Base-by-base conservation (phyloP, 495 filamentous ascomycete genomes). In the Parathielavia appendiculata region DNA sequence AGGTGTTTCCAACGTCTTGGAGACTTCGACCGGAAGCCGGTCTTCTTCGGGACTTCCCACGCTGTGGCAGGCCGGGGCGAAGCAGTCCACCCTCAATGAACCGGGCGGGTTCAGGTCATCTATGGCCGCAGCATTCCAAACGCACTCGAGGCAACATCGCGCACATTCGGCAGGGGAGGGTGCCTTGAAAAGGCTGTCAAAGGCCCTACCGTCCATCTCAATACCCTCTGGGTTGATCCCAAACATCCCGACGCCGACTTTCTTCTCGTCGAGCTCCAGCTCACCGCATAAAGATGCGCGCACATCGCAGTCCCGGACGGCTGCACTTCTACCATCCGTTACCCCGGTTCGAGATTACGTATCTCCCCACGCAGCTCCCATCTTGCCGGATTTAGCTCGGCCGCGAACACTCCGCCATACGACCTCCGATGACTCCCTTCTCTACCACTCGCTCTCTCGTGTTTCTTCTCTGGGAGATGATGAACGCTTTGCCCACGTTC, bases 381-480 rank as follows among this genome's bases (percentile, higher is more conserved):
- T 54, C 56, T 41, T 34, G 30, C 55, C 58, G 11, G 59, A 62
- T 19, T 57, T 70, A 12, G 64, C 39, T 34, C 64, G 63, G 34
- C 63, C 71, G 30, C 63, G 63, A 7, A 50, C 61, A 4, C 68
- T 92, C 16, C 80, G 84, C 23, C 76, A 83, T 55, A 80, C 82
- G 0, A 84, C 85, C 1, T 96, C 91, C 8, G 86, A 93, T 64
- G 84, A 90, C 40, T 91, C 87, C 4, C 70, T 93, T 49, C 79
- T 88, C 13, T 83, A 83, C 56, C 76, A 80, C 63, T 76, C 83
- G 1, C 76, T 89, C 1, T 96, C 91, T 0, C 77, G 82, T 9
- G 86, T 86, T 0, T 91, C 91, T 0, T 95, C 92, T 1, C 75
- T 95, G 7, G 92, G 92, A 2, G 90, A 96, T 64, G 90, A 93